Evolutionary conservation across 768 basidiomycete species (phyloP).

Genomic region (Sarcomyxa edulis): DNA sequence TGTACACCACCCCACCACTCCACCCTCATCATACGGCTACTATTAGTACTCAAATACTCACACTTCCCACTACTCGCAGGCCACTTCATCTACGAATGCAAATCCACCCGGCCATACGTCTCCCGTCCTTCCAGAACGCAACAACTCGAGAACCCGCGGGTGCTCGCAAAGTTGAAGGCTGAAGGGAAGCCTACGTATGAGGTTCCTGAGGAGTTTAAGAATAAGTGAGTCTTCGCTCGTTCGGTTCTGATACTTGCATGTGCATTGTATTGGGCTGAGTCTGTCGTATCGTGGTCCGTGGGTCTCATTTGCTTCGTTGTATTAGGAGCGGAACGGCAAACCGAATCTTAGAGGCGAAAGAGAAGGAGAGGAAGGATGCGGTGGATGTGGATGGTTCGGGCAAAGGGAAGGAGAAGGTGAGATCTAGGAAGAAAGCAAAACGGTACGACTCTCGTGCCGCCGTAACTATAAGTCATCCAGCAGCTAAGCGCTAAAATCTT

Average conservation of each 20-base stretch:
- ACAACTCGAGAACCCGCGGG: slow-evolving; percentile 72
- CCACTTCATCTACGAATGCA: slow-evolving; percentile 92
- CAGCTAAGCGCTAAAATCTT: neutral
- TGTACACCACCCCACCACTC: slow-evolving; percentile 10
- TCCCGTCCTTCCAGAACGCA: slow-evolving; percentile 87
- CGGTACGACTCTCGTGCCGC: slow-evolving; percentile 19
- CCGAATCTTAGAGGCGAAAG: slow-evolving; percentile 76
- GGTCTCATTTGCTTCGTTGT: slow-evolving; percentile 5
- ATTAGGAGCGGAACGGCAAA: slow-evolving; percentile 78
- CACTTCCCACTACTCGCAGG: slow-evolving; percentile 34
- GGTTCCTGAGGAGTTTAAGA: slow-evolving; percentile 89
- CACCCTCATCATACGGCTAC: too few species aligned
- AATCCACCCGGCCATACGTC: slow-evolving; percentile 72
- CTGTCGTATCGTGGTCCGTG: slow-evolving; percentile 3
- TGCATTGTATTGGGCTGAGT: neutral
- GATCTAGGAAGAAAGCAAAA: slow-evolving; percentile 31
- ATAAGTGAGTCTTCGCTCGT: slow-evolving; percentile 46
- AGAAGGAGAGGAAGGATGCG: slow-evolving; percentile 60
- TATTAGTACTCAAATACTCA: slow-evolving; percentile 5
- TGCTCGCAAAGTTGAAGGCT: slow-evolving; percentile 60
- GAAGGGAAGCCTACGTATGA: slow-evolving; percentile 76
- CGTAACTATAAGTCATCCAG: too few species aligned
- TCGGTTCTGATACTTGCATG: too few species aligned
- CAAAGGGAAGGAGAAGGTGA: slow-evolving; percentile 27
- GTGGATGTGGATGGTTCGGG: slow-evolving; percentile 29